Base-by-base conservation (phyloP, 1,284 basidiomycete species). In the Trichosporon faecale region DNA sequence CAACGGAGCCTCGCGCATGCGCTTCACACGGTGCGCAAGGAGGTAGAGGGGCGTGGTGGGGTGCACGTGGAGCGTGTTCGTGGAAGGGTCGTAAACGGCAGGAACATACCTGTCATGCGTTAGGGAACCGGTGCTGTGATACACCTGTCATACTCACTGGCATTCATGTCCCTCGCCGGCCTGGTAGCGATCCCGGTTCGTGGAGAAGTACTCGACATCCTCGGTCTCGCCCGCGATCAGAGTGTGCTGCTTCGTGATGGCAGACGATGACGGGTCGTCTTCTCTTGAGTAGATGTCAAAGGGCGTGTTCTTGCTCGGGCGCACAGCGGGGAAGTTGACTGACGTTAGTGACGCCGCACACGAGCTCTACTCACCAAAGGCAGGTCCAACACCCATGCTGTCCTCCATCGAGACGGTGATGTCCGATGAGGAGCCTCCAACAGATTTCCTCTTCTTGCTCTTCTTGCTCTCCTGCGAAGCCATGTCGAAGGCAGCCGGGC, bases 301-400 rank as follows among this genome's bases (percentile, higher is more conserved):
- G 1, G 89, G 78, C 2, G 88, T 92, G 8, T 85, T 85, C 70
- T 85, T 80, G 6, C 89, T 86, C 14, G 91, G 88, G 55, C 86
- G 82, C 40, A 93, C 78, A 6, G 89, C 88, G 35, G 92, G 92
- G 80, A 91, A 93, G 80, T 88, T 90, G 70, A 88, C 92, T 94
- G 80, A 18, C 16, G 52, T 52, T 16, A 60, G 49, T 16, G 9
- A 25, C 18, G 8, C 68, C 72, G 66, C 12, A 18, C 21, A 27
- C n/a, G 14, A 55, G n/a, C 9, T 55, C 68, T 66, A 84, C 87
- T 79, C 79, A 92, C 91, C 91, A 75, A 93, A 87, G 33, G 90
- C 86, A 70, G 92, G 91, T 18, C 91, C 91, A 65, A 88, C 81
- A 73, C 87, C 84, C 64, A 83, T 84, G 49, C 86, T 80, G 72